A percentile compares a stretch with the other conserved stretches of the same genome.
These are phyloP conservation scores for Eucalyptus tenuipes DNA, from an alignment of 345 rosid species.

Conservation along the genomic window DNA sequence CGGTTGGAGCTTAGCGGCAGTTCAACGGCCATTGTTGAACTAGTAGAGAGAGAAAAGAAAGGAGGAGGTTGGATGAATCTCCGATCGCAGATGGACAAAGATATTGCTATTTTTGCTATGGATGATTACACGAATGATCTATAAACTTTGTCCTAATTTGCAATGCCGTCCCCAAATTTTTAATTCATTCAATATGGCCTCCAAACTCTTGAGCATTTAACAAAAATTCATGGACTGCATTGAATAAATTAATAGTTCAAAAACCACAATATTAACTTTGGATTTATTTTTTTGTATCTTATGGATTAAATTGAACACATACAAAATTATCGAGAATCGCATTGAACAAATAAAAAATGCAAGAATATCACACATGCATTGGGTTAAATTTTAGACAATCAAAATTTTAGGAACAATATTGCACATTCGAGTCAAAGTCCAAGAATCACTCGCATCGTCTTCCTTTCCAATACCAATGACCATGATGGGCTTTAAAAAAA, in stretches of 20 bases:
- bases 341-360: not conserved
- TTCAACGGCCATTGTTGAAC: accelerated
- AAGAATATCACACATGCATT: not conserved
- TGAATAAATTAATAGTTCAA: not conserved
- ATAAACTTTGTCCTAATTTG: accelerated
- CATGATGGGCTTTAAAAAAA: not conserved
- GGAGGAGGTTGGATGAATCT: not conserved
- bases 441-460: accelerated
- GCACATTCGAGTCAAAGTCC: not conserved
- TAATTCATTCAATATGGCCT: accelerated
- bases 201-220: not conserved
- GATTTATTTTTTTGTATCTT: not conserved
- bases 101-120: not conserved
- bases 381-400: not conserved
- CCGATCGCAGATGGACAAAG: accelerated
- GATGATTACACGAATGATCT: not conserved
- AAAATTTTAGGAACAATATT: not conserved
- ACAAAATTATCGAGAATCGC: accelerated
- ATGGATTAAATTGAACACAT: not conserved
- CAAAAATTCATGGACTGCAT: not conserved
- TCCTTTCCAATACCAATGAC: not conserved
- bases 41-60: not conserved
- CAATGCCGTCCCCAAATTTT: accelerated
- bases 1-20: accelerated
- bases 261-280: not conserved